A percentile compares a stretch with the other conserved stretches of the same genome.
phyloP scores from a whole-genome alignment of 108 stramenopile genomes.

The Hondaea fermentalgiana region DNA sequence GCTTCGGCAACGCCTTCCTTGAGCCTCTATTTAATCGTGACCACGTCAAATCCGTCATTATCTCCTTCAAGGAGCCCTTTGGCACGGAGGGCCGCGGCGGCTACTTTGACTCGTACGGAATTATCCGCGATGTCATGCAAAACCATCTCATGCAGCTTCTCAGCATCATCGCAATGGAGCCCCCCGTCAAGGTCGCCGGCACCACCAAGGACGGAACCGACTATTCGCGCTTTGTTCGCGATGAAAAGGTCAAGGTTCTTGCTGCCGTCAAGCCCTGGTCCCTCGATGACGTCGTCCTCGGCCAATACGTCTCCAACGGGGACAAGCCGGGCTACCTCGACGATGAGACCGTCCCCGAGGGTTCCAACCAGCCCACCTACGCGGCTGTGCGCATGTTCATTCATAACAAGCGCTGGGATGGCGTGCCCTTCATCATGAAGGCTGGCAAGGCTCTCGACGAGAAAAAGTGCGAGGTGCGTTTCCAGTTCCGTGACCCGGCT shows the following conservation, averaged over 20 bases:
- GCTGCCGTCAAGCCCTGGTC: conserved; percentile 63
- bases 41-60: conserved; percentile 30
- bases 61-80: conserved; percentile 52
- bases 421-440: conserved; percentile 92
- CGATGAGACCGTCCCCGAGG: conserved; percentile 57
- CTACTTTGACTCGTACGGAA: conserved; percentile 73
- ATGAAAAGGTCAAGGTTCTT: conserved; percentile 85
- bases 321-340: conserved; percentile 68
- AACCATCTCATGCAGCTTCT: conserved; percentile 68
- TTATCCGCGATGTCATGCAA: conserved; percentile 57
- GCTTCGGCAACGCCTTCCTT: conserved; percentile 83
- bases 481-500: conserved; percentile 76
- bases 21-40: conserved; percentile 73
- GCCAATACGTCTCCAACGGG: conserved; percentile 84
- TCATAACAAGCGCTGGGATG: conserved; percentile 87
- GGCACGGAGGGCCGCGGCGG: conserved; percentile 80
- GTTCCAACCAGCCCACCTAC: conserved; percentile 82
- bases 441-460: conserved; percentile 93
- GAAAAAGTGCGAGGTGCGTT: conserved; percentile 84
- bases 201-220: conserved; percentile 22
- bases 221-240: conserved; percentile 63
- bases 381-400: conserved; percentile 68
- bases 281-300: conserved; percentile 73
- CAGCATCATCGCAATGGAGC: conserved; percentile 43
- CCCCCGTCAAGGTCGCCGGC: conserved; percentile 31